phyloP scores from a whole-genome alignment of 441 rosid genomes.

The Theobroma grandiflorum region DNA sequence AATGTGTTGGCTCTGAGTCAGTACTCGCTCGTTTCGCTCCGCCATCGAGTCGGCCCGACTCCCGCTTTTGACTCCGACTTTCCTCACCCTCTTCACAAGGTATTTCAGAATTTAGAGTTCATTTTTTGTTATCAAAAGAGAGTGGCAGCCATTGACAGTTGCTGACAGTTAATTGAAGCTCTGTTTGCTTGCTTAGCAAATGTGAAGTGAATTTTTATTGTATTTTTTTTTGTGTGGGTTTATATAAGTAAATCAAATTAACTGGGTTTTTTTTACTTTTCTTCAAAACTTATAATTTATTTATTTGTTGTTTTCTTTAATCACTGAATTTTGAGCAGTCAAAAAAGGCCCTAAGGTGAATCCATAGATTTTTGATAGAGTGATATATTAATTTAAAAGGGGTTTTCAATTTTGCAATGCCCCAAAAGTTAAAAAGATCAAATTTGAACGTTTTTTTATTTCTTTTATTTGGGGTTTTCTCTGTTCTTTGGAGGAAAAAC shows the following conservation, averaged over 20 bases:
- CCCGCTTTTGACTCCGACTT: constrained; percentile 63
- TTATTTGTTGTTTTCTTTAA: background rate
- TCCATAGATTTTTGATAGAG: background rate
- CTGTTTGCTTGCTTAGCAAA: background rate
- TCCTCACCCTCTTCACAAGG: constrained; percentile 63
- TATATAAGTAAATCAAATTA: background rate
- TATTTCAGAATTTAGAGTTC: constrained; percentile 19
- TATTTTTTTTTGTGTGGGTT: background rate
- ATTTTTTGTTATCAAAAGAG: background rate
- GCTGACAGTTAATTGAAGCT: background rate
- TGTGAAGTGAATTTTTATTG: background rate
- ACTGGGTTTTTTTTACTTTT: background rate
- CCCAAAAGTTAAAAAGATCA: background rate
- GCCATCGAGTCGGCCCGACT: constrained; percentile 47
- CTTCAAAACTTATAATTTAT: background rate
- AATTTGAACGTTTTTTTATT: background rate
- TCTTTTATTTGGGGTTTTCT: background rate
- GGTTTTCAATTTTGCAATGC: background rate
- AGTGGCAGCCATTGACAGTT: background rate
- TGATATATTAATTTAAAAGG: background rate
- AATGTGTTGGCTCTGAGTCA: constrained; percentile 18
- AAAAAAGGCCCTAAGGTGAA: background rate
- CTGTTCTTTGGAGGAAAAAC: background rate
- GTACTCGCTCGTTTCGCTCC: constrained; percentile 33
- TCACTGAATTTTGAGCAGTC: constrained; percentile 2